Evolutionary conservation across 2,329 filamentous ascomycete species (phyloP).

Genomic region (Decorospora gaudefroyi): DNA sequence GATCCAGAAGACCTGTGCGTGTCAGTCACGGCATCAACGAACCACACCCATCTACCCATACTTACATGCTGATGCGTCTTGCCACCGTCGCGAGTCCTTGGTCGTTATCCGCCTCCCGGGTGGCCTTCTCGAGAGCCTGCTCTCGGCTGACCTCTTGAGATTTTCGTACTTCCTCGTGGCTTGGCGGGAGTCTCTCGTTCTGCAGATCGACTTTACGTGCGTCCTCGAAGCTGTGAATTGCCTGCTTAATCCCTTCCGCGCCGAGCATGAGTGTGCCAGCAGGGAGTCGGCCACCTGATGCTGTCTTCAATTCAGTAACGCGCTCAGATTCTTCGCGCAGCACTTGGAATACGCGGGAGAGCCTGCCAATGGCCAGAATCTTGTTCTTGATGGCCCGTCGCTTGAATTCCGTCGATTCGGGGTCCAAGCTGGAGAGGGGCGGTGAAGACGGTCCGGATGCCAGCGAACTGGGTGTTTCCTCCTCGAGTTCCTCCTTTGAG

Average conservation of each 20-base stretch:
- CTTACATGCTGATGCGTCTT: slow-evolving; percentile 94
- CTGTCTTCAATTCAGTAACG: slow-evolving; percentile 97
- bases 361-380: slow-evolving; percentile 92
- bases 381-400: slow-evolving; percentile 99
- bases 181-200: slow-evolving; percentile 92
- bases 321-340: slow-evolving; percentile 95
- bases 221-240: slow-evolving; percentile 95
- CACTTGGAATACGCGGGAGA: slow-evolving; percentile 98
- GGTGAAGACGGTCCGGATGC: slow-evolving; percentile 75
- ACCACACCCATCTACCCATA: slow-evolving; percentile 11
- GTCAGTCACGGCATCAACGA: slow-evolving; percentile 20
- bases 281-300: slow-evolving; percentile 86
- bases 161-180: slow-evolving; percentile 85
- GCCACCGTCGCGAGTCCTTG: slow-evolving; percentile 83
- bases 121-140: slow-evolving; percentile 83
- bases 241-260: slow-evolving; percentile 97
- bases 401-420: slow-evolving; percentile 90
- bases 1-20: slow-evolving; percentile 49
- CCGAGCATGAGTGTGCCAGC: slow-evolving; percentile 97
- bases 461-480: slow-evolving; percentile 77
- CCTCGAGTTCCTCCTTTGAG: slow-evolving; percentile 95
- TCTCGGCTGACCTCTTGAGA: slow-evolving; percentile 80
- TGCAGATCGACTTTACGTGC: slow-evolving; percentile 95
- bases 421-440: slow-evolving; percentile 67
- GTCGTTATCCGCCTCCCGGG: slow-evolving; percentile 89